These are phyloP conservation scores for Rhizopus sp. DNA, from an alignment of 371 early-diverging fungal genomes.

Conservation along the genomic window DNA sequence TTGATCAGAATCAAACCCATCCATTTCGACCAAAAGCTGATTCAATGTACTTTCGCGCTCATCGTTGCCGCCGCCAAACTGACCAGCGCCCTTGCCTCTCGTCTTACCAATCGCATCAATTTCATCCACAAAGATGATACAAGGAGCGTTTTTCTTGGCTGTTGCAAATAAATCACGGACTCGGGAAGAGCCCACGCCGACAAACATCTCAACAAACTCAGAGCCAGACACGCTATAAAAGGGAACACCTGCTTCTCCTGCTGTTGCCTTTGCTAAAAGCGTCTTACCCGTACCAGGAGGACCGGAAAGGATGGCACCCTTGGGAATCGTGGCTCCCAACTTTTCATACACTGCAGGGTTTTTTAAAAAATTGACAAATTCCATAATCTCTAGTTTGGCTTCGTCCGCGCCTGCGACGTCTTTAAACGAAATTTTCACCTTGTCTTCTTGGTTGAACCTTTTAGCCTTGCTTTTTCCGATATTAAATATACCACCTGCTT, in stretches of 20 bases:
- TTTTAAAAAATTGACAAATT: constrained; percentile 99
- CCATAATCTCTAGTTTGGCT: constrained; percentile 99
- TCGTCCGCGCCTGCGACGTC: constrained; percentile 99
- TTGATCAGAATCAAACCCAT: constrained; percentile 93
- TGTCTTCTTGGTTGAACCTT: constrained; percentile 95
- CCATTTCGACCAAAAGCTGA: constrained; percentile 99
- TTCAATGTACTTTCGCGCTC: constrained; percentile 98
- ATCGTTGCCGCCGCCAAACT: constrained; percentile 85
- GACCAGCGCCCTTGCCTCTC: constrained; percentile 88
- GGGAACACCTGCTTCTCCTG: constrained; percentile 98
- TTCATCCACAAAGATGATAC: constrained; percentile 99
- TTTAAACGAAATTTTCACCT: constrained; percentile 95
- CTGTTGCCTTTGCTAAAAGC: constrained; percentile 97
- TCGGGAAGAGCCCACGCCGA: constrained; percentile 98
- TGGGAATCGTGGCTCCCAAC: constrained; percentile 99
- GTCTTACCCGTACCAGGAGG: constrained; percentile 99
- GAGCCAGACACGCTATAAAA: constrained; percentile 98
- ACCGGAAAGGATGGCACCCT: constrained; percentile 96
- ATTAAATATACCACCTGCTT: constrained; percentile 86
- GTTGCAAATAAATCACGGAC: constrained; percentile 97
- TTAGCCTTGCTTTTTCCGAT: constrained; percentile 96
- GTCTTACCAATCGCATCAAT: constrained; percentile 99
- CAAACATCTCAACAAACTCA: constrained; percentile 99
- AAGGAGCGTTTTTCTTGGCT: constrained; percentile 97
- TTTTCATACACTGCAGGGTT: constrained; percentile 96